Evolutionary conservation across 1,284 basidiomycete genomes (phyloP).

Genomic region (Pseudozyma pruni): DNA sequence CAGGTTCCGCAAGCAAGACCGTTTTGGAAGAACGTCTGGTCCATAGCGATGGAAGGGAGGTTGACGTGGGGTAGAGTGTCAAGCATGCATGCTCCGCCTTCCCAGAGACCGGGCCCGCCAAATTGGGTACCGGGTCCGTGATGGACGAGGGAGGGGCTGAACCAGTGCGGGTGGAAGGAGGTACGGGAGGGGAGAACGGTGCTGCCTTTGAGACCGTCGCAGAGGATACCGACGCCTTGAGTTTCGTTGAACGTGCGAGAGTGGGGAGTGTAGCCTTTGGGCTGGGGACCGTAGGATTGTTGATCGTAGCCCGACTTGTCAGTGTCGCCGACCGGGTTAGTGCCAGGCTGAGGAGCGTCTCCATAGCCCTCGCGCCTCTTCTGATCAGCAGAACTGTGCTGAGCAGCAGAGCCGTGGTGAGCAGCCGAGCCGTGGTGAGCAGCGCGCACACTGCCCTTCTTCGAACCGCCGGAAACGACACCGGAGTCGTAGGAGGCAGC

Average conservation of each 20-base stretch:
- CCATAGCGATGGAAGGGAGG: constrained; percentile 43
- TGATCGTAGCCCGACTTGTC: background rate
- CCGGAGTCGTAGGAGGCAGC: background rate
- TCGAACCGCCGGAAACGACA: background rate
- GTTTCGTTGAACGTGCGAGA: background rate
- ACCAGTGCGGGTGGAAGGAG: constrained; percentile 22
- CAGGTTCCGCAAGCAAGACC: constrained; percentile 47
- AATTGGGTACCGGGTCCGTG: constrained; percentile 42
- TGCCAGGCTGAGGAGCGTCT: background rate
- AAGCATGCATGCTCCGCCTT: constrained; percentile 48
- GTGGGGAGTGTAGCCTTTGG: background rate
- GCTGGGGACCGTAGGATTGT: background rate
- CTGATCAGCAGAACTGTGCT: no score
- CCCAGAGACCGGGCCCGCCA: constrained; percentile 28
- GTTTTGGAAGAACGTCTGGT: constrained; percentile 40
- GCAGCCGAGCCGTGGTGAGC: background rate
- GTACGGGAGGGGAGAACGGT: constrained; percentile 7
- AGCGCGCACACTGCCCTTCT: background rate
- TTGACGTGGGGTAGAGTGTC: constrained; percentile 36
- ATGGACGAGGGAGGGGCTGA: constrained; percentile 25
- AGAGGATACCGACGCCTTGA: constrained; percentile 3
- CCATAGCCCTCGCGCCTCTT: background rate
- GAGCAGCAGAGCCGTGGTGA: background rate
- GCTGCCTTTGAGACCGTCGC: constrained; percentile 21
- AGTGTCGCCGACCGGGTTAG: constrained; percentile 1